Conservation (phyloP, 495 filamentous ascomycete genomes). For the Hyaloscypha hepaticicola region DNA sequence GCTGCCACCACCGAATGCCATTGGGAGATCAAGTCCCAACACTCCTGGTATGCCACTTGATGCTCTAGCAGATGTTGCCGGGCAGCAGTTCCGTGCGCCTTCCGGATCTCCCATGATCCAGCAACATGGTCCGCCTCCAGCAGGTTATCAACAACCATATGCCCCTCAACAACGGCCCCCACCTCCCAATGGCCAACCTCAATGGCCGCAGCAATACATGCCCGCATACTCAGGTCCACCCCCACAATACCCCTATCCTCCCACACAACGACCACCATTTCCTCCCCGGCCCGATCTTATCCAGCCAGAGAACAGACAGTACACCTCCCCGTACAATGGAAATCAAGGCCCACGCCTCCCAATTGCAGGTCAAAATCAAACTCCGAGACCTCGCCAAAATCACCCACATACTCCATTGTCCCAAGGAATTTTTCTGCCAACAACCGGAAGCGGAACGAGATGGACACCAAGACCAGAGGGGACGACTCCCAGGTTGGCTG, state of each 20-base stretch:
- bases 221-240: constrained; percentile 15
- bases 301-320: constrained; percentile 25
- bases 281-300: constrained; percentile 16
- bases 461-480: constrained; percentile 46
- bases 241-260: constrained; percentile 13
- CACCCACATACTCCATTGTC: constrained; percentile 26
- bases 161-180: constrained; percentile 17
- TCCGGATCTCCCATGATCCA: constrained; percentile 24
- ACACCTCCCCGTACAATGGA: constrained; percentile 32
- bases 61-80: constrained; percentile 30
- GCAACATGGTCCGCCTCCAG: constrained; percentile 31
- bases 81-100: constrained; percentile 29
- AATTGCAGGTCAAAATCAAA: constrained; percentile 10
- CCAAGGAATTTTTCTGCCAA: constrained; percentile 13
- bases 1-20: constrained; percentile 26
- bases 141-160: constrained; percentile 24
- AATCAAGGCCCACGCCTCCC: constrained; percentile 16
- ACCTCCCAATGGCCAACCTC: constrained; percentile 47
- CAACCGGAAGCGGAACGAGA: constrained; percentile 47
- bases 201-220: constrained; percentile 19
- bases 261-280: constrained; percentile 19
- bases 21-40: constrained; percentile 12
- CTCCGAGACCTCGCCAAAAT: background rate
- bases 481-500: constrained; percentile 40
- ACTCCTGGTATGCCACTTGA: constrained; percentile 27